Evolutionary conservation across 1,284 basidiomycete genomes (phyloP).

Genomic region (Puccinia novopanici): DNA sequence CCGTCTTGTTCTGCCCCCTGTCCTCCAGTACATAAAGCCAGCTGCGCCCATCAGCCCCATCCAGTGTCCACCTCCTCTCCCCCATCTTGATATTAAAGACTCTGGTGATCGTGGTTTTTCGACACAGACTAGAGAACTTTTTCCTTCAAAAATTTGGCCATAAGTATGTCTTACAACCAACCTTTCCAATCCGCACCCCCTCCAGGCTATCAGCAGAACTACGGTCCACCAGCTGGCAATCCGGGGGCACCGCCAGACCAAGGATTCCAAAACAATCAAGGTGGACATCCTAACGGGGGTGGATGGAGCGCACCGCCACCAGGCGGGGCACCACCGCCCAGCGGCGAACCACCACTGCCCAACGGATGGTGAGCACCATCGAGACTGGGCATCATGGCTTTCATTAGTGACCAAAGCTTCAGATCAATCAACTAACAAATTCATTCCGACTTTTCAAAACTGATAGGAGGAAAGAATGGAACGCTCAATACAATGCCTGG

Average conservation of each 20-base stretch:
- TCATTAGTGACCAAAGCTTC: too few species aligned
- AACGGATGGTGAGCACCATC: slow-evolving; percentile 20
- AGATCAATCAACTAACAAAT: too few species aligned
- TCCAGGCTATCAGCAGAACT: slow-evolving; percentile 25
- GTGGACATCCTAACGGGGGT: background rate
- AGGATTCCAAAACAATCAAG: slow-evolving; percentile 8
- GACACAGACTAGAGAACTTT: slow-evolving; percentile 47
- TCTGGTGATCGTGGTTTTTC: slow-evolving; percentile 52
- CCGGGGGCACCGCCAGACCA: background rate
- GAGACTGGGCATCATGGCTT: background rate
- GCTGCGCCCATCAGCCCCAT: background rate
- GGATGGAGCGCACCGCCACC: slow-evolving; percentile 22
- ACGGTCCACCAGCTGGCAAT: slow-evolving; percentile 1
- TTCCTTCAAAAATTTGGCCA: slow-evolving; percentile 51
- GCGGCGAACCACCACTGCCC: slow-evolving; percentile 14
- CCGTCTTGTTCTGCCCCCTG: background rate
- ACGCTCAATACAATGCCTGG: slow-evolving; percentile 42
- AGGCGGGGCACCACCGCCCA: background rate
- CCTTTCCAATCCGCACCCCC: slow-evolving; percentile 4
- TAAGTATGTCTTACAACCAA: slow-evolving; percentile 53
- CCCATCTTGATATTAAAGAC: background rate
- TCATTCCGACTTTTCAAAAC: background rate
- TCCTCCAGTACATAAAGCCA: background rate
- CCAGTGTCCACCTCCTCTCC: background rate
- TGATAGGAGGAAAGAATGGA: slow-evolving; percentile 40